phyloP scores from a whole-genome alignment of 2,329 filamentous ascomycete species.

The Fusarium heterosporum region DNA sequence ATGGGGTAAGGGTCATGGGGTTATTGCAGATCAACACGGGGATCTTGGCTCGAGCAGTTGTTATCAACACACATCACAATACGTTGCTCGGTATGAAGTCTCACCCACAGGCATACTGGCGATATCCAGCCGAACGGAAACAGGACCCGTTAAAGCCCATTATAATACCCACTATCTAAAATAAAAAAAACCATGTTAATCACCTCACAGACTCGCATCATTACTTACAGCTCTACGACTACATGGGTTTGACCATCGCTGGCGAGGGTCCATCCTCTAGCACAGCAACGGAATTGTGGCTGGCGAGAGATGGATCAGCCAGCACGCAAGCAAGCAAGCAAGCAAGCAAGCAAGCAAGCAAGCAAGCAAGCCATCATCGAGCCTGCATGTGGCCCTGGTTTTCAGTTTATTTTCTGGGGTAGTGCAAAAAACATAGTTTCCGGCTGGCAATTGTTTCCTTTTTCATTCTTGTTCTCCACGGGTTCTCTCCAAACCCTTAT shows the following conservation, averaged over 20 bases:
- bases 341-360: constrained; percentile 24
- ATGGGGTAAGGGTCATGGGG: constrained; percentile 22
- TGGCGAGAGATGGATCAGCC: constrained; percentile 34
- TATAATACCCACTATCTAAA: constrained; percentile 28
- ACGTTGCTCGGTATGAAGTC: constrained; percentile 15
- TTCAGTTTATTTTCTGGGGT: constrained; percentile 42
- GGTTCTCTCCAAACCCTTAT: constrained; percentile 23
- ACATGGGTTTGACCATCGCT: constrained; percentile 29
- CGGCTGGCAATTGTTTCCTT: constrained; percentile 36
- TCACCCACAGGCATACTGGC: neutral
- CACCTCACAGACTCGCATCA: constrained; percentile 25
- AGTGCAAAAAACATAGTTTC: constrained; percentile 20
- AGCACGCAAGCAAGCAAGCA: constrained; percentile 26
- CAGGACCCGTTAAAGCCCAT: constrained; percentile 5
- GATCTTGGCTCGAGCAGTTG: constrained; percentile 16
- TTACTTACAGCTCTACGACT: constrained; percentile 18
- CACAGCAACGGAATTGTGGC: constrained; percentile 43
- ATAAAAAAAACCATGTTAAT: constrained; percentile 27
- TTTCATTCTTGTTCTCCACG: constrained; percentile 18
- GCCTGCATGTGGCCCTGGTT: constrained; percentile 26
- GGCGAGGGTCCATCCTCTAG: constrained; percentile 22
- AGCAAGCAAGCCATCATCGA: constrained; percentile 29
- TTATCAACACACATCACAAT: constrained; percentile 2
- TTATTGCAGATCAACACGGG: constrained; percentile 20
- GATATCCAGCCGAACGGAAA: neutral